phyloP scores from a whole-genome alignment of 2,329 filamentous ascomycete species.

The Phoma herbarum region DNA sequence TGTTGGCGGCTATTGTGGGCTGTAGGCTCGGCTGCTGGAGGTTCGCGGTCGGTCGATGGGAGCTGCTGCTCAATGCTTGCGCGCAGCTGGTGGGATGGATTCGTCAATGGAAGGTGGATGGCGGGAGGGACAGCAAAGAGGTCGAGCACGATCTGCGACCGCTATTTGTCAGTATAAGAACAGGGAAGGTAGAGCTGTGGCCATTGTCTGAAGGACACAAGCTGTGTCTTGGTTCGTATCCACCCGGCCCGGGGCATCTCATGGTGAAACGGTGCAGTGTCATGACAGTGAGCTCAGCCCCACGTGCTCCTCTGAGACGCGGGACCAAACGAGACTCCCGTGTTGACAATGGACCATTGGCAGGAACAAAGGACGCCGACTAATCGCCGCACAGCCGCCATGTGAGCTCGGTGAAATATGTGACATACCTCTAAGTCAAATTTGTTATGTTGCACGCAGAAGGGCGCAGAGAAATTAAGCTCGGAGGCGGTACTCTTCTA shows the following conservation, averaged over 20 bases:
- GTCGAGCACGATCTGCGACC: conserved; percentile 22
- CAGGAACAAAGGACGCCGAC: conserved; percentile 13
- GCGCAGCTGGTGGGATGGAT: conserved; percentile 21
- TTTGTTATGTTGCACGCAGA: conserved; percentile 11
- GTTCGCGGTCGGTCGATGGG: conserved; percentile 21
- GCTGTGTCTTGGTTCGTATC: conserved; percentile 28
- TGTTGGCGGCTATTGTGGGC: conserved; percentile 36
- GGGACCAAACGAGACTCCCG: conserved; percentile 19
- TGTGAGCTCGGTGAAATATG: conserved; percentile 1
- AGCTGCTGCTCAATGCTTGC: conserved; percentile 26
- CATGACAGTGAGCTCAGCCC: conserved; percentile 34
- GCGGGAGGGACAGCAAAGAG: conserved; percentile 12
- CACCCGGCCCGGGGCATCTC: conserved; percentile 23
- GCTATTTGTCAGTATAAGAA: conserved; percentile 34
- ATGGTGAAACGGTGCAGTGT: conserved; percentile 42
- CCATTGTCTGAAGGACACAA: conserved; percentile 31
- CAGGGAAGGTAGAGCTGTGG: conserved; percentile 20
- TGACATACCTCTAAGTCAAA: conserved; percentile 14
- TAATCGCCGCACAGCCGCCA: conserved; percentile 19
- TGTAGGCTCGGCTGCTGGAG: conserved; percentile 33
- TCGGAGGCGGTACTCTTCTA: conserved; percentile 10
- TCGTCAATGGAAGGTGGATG: conserved; percentile 8
- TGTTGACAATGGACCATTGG: conserved; percentile 16
- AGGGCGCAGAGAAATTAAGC: background rate
- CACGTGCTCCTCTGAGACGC: conserved; percentile 36